Evolutionary conservation across 192 early-diverging fungal genomes (phyloP).

Genomic region (Umbelopsis vinacea): DNA sequence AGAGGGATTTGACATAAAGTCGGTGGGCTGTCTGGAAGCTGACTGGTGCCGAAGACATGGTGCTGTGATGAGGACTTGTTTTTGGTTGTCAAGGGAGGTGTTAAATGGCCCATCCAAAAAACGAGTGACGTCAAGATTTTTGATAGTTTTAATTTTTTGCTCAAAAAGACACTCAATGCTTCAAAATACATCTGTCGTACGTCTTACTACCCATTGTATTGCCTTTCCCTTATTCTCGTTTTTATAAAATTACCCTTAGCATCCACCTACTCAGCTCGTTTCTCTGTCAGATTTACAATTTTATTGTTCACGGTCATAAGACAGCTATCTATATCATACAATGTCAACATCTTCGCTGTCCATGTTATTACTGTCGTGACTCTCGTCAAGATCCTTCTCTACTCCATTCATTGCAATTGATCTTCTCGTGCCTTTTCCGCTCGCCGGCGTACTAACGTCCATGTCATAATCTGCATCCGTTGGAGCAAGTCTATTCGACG

Average conservation of each 20-base stretch:
- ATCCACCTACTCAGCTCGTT: no score
- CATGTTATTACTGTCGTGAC: neutral
- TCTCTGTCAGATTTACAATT: no score
- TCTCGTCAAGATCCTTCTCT: neutral
- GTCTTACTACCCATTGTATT: no score
- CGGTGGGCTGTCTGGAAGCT: constrained; percentile 61
- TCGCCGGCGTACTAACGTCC: neutral
- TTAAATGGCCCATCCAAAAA: neutral
- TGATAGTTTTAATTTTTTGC: neutral
- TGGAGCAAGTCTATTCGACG: constrained; percentile 8
- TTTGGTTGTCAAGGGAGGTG: neutral
- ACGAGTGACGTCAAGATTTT: constrained; percentile 5
- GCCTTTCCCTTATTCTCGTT: no score
- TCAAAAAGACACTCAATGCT: no score
- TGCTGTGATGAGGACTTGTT: constrained; percentile 27
- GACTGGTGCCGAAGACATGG: constrained; percentile 44
- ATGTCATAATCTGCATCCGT: neutral
- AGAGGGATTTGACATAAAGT: constrained; percentile 79
- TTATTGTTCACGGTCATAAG: no score
- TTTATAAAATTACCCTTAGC: no score
- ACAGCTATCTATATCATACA: constrained; percentile 4
- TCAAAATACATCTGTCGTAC: no score
- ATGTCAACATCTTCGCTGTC: neutral
- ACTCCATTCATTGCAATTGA: neutral
- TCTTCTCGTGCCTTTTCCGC: neutral